Evolutionary conservation across 345 rosid species (phyloP).

Genomic region (Lepidium aucheri): DNA sequence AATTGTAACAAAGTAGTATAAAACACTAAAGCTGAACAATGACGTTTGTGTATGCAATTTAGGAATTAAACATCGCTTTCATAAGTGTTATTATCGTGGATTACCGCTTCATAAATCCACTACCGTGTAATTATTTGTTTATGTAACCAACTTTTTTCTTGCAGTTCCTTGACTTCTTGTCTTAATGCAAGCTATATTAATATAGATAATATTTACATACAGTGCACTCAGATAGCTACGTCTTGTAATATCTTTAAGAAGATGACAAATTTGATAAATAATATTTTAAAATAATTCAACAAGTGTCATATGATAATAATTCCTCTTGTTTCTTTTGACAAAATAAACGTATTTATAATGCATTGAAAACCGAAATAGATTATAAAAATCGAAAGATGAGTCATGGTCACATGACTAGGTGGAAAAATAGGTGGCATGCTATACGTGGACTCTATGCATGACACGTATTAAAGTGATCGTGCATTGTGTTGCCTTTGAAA

Average conservation of each 20-base stretch:
- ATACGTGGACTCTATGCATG: neutral
- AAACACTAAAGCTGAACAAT: neutral
- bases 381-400: neutral
- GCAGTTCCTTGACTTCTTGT: too few species aligned
- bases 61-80: neutral
- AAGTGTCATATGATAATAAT: too few species aligned
- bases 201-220: too few species aligned
- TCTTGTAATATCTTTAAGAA: too few species aligned
- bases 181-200: too few species aligned
- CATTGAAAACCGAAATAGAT: neutral
- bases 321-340: too few species aligned
- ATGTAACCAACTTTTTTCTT: neutral
- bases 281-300: too few species aligned
- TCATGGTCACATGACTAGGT: neutral
- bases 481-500: conserved; percentile 6
- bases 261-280: too few species aligned
- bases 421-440: neutral
- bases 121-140: neutral
- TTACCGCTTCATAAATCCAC: conserved; percentile 16
- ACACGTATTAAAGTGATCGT: conserved; percentile 14
- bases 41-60: neutral
- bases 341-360: neutral
- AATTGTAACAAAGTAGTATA: neutral
- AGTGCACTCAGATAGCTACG: too few species aligned
- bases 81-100: conserved; percentile 15